phyloP scores from a whole-genome alignment of 352 stramenopile species.

The Phytopythium vexans region DNA sequence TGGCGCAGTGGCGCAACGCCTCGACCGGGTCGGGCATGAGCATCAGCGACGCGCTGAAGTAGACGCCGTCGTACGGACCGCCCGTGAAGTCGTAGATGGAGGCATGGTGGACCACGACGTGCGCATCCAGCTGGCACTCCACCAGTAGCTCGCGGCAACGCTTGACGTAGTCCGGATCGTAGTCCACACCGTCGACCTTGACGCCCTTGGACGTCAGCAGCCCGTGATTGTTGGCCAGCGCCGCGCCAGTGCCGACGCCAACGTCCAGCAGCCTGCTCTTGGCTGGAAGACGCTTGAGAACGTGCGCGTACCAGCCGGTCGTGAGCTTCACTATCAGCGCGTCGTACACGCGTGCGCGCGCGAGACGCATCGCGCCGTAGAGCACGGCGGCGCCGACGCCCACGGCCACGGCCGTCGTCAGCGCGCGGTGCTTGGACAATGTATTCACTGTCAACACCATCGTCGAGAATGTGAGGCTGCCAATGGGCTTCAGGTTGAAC shows the following conservation, averaged over 20 bases:
- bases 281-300: constrained; percentile 58
- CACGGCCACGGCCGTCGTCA: constrained; percentile 11
- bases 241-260: constrained; percentile 84
- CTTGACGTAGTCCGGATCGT: constrained; percentile 84
- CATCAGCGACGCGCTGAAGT: constrained; percentile 92
- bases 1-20: constrained; percentile 62
- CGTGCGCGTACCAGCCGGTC: constrained; percentile 85
- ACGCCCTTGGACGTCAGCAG: constrained; percentile 71
- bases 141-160: constrained; percentile 56
- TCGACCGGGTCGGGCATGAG: constrained; percentile 88
- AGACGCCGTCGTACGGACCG: constrained; percentile 84
- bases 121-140: constrained; percentile 29
- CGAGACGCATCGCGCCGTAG: constrained; percentile 46
- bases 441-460: neutral
- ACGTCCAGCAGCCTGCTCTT: constrained; percentile 82
- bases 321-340: constrained; percentile 85
- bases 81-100: constrained; percentile 79
- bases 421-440: constrained; percentile 12
- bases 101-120: constrained; percentile 63
- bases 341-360: constrained; percentile 86
- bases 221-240: constrained; percentile 59
- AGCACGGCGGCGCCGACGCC: constrained; percentile 28
- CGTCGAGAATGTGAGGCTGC: neutral
- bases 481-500: neutral
- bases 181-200: constrained; percentile 86